These are phyloP conservation scores for Ophiocordyceps unilateralis DNA, from an alignment of 2,329 filamentous ascomycete species.

Conservation along the genomic window DNA sequence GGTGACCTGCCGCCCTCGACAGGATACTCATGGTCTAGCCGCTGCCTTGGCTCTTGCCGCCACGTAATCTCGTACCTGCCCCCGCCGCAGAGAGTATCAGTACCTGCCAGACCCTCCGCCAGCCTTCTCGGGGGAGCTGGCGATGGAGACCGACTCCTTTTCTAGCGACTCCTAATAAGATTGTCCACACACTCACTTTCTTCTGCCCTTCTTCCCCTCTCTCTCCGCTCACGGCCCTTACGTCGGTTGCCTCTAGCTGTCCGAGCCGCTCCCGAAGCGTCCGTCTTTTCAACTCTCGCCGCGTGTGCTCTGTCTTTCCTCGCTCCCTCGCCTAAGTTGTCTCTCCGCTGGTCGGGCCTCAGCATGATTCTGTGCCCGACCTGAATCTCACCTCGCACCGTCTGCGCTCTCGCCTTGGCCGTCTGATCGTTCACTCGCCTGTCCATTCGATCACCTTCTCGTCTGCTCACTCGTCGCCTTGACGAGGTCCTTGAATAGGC, in stretches of 20 bases:
- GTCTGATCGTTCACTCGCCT: not conserved
- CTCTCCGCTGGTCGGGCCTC: not conserved
- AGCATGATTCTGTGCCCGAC: not conserved
- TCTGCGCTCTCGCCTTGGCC: not conserved
- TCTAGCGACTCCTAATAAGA: not conserved
- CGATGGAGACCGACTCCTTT: conserved; percentile 1
- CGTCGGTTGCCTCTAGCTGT: not conserved
- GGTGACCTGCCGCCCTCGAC: not conserved
- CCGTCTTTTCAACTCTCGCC: not conserved
- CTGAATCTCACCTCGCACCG: not conserved
- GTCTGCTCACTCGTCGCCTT: not conserved
- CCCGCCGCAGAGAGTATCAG: not conserved
- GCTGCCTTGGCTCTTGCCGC: not conserved
- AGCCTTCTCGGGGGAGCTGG: not conserved
- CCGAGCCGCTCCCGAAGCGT: not conserved
- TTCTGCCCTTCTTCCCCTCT: not conserved
- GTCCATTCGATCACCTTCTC: not conserved
- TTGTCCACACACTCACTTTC: not conserved
- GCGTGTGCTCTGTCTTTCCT: not conserved
- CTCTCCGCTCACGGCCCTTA: not conserved
- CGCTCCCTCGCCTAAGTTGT: not conserved
- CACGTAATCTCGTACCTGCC: not conserved
- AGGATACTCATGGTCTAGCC: not conserved
- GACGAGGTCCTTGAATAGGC: not conserved
- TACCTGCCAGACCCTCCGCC: not conserved